Evolutionary conservation across 331 rosid genomes (phyloP).

Genomic region (Quercus lobata): DNA sequence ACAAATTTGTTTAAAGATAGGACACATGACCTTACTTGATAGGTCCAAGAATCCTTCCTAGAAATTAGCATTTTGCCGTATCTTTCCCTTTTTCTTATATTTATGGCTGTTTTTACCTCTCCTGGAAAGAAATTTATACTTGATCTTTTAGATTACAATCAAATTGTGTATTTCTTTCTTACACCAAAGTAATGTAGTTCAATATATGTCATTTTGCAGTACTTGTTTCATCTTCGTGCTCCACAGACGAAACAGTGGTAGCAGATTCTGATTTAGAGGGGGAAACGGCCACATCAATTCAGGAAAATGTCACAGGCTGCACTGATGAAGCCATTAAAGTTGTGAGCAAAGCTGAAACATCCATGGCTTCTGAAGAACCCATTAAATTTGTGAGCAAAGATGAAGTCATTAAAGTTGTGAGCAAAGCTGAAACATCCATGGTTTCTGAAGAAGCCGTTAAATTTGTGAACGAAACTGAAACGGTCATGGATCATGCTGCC

Average conservation of each 20-base stretch:
- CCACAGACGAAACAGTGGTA: constrained; percentile 85
- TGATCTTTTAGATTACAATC: too few relatives aligned
- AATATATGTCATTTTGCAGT: constrained; percentile 48
- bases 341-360: constrained; percentile 18
- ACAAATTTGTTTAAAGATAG: too few relatives aligned
- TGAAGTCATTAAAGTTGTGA: constrained; percentile 20
- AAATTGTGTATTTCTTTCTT: not conserved
- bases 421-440: constrained; percentile 18
- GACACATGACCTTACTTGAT: too few relatives aligned
- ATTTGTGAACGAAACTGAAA: constrained; percentile 19
- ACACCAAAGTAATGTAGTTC: constrained; percentile 8
- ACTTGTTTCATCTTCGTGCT: constrained; percentile 79
- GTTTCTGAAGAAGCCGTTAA: constrained; percentile 23
- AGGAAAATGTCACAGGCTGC: constrained; percentile 26
- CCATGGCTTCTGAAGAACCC: constrained; percentile 55
- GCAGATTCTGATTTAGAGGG: constrained; percentile 88
- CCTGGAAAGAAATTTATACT: too few relatives aligned
- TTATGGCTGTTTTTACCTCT: too few relatives aligned
- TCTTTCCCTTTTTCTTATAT: too few relatives aligned
- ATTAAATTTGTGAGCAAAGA: constrained; percentile 34
- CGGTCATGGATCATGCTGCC: constrained; percentile 28
- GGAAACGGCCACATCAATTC: constrained; percentile 56
- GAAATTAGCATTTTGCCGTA: too few relatives aligned
- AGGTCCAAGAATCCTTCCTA: too few relatives aligned
- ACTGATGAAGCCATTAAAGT: constrained; percentile 13